Evolutionary conservation across 2,329 filamentous ascomycete species (phyloP).

Genomic region (Fusarium napiforme): DNA sequence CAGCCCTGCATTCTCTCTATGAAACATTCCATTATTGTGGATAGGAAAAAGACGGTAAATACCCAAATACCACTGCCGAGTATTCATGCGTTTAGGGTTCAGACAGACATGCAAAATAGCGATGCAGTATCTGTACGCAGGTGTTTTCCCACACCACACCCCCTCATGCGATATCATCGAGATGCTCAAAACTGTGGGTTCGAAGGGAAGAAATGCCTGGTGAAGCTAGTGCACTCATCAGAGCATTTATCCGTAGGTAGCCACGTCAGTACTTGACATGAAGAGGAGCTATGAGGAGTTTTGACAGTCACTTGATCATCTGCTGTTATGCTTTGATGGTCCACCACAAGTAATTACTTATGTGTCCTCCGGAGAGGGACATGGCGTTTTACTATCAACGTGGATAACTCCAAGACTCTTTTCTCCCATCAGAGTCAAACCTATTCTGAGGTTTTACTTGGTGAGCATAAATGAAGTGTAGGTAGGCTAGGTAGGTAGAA

Average conservation of each 20-base stretch:
- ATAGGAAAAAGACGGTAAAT: conserved; percentile 13
- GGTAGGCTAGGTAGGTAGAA: not conserved
- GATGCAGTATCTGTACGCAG: not conserved
- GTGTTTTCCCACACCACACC: not conserved
- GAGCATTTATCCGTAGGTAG: conserved; percentile 11
- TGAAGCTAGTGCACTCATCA: conserved; percentile 1
- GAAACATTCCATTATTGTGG: conserved; percentile 10
- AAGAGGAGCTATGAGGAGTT: not conserved
- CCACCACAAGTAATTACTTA: not conserved
- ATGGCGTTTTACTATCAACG: not conserved
- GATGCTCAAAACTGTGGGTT: not conserved
- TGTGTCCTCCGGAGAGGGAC: not conserved
- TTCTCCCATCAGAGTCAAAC: not conserved
- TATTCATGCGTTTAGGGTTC: not conserved
- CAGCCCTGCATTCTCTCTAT: conserved; percentile 2
- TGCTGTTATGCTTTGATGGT: not conserved
- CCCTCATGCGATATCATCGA: not conserved
- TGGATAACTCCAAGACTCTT: not conserved
- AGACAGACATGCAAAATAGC: not conserved
- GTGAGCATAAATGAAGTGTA: not conserved
- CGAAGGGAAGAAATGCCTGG: not conserved
- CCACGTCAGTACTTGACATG: not conserved
- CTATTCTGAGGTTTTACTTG: not conserved
- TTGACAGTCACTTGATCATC: not conserved
- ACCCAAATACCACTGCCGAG: not conserved